A percentile compares a stretch with the other conserved stretches of the same genome.
Conservation (phyloP, 495 filamentous ascomycete genomes). For the Aspergillus ostianus region DNA sequence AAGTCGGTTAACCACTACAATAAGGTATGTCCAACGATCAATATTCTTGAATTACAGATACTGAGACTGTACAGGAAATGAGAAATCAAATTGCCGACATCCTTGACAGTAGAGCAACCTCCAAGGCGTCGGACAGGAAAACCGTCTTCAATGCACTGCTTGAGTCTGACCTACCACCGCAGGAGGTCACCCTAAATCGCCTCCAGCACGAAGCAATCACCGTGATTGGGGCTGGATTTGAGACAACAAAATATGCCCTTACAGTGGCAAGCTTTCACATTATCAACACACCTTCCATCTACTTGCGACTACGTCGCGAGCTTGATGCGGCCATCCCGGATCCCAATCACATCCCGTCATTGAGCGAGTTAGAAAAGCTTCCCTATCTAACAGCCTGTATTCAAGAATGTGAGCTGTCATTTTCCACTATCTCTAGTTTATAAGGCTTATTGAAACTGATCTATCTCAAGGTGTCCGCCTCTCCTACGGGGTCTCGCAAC, state of each 20-base stretch:
- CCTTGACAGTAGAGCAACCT: background rate
- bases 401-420: constrained; percentile 29
- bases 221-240: constrained; percentile 39
- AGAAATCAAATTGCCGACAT: constrained; percentile 7
- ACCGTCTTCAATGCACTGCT: constrained; percentile 42
- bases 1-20: constrained; percentile 14
- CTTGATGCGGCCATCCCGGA: constrained; percentile 24
- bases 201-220: constrained; percentile 38
- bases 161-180: constrained; percentile 22
- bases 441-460: background rate
- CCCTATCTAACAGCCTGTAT: constrained; percentile 43
- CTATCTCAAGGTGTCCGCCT: constrained; percentile 28
- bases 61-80: constrained; percentile 9
- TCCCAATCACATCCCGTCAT: constrained; percentile 11
- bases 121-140: constrained; percentile 1
- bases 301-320: constrained; percentile 22
- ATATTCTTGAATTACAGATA: background rate
- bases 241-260: constrained; percentile 29
- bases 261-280: constrained; percentile 25
- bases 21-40: background rate
- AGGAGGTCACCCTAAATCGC: constrained; percentile 31
- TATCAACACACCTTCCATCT: constrained; percentile 22
- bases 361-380: constrained; percentile 29
- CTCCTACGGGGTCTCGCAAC: constrained; percentile 27
- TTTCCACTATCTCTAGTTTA: background rate